Evolutionary conservation across 441 rosid species (phyloP).

Genomic region (Capsella rubella): DNA sequence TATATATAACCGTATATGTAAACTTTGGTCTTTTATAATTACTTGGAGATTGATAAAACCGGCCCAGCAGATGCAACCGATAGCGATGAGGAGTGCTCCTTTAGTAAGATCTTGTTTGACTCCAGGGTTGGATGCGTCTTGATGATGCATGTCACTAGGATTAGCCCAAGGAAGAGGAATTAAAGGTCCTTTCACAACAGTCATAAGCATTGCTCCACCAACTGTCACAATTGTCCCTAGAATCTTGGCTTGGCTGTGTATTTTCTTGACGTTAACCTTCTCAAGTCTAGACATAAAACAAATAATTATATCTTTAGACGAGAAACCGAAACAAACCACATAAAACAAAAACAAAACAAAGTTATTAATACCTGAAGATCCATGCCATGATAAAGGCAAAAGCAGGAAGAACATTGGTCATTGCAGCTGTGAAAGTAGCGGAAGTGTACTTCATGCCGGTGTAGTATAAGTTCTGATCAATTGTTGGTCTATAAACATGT

Average conservation of each 20-base stretch:
- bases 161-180: slow-evolving; percentile 65
- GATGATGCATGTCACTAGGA: slow-evolving; percentile 25
- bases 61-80: slow-evolving; percentile 63
- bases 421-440: slow-evolving; percentile 72
- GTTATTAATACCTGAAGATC: slow-evolving; percentile 49
- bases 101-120: slow-evolving; percentile 49
- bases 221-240: slow-evolving; percentile 65
- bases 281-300: slow-evolving; percentile 52
- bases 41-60: slow-evolving; percentile 65
- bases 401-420: slow-evolving; percentile 72
- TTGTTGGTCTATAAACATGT: slow-evolving; percentile 56
- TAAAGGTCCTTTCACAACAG: slow-evolving; percentile 59
- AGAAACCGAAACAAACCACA: not conserved
- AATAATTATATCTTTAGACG: slow-evolving; percentile 16
- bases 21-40: slow-evolving; percentile 25
- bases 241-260: slow-evolving; percentile 67
- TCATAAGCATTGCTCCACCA: slow-evolving; percentile 80
- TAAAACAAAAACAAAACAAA: not conserved
- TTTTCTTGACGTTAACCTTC: slow-evolving; percentile 53
- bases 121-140: slow-evolving; percentile 34
- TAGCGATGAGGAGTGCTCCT: slow-evolving; percentile 56
- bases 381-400: slow-evolving; percentile 76
- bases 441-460: slow-evolving; percentile 71
- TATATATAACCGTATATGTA: not conserved
- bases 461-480: slow-evolving; percentile 70